Percentiles rank a stretch among this genome's conserved stretches.
These are phyloP conservation scores for Mycena latifolia DNA, from an alignment of 768 basidiomycete genomes.

Conservation along the genomic window DNA sequence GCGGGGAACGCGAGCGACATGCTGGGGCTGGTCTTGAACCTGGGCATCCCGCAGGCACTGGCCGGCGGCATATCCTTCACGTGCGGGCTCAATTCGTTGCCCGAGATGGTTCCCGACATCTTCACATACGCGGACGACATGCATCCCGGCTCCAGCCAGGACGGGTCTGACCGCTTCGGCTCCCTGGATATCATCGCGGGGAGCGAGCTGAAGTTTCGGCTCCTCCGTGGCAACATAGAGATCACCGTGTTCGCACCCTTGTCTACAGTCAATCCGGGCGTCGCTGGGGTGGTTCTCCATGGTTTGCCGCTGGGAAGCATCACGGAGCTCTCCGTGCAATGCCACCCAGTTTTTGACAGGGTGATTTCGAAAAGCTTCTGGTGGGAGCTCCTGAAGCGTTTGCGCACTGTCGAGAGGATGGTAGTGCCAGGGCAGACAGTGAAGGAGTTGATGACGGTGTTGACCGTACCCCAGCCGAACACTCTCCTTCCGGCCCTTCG, in stretches of 20 bases:
- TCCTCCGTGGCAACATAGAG: not conserved
- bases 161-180: not conserved
- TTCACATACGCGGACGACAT: not conserved
- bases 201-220: too few relatives aligned
- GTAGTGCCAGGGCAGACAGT: not conserved
- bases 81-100: not conserved
- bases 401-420: not conserved
- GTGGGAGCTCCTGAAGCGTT: not conserved
- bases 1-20: not conserved
- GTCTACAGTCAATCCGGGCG: too few relatives aligned
- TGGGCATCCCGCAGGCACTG: not conserved
- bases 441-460: not conserved
- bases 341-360: too few relatives aligned
- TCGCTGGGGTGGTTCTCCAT: not conserved
- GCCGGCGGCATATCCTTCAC: not conserved
- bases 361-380: not conserved
- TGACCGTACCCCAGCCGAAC: not conserved
- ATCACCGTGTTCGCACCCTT: not conserved
- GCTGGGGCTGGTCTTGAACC: not conserved
- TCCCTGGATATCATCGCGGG: not conserved
- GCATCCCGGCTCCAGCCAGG: not conserved
- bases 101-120: not conserved
- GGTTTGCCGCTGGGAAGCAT: not conserved
- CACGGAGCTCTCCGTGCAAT: not conserved
- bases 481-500: not conserved